Conservation (phyloP, 177 flowering plant genomes). For the Vitis hybrid region DNA sequence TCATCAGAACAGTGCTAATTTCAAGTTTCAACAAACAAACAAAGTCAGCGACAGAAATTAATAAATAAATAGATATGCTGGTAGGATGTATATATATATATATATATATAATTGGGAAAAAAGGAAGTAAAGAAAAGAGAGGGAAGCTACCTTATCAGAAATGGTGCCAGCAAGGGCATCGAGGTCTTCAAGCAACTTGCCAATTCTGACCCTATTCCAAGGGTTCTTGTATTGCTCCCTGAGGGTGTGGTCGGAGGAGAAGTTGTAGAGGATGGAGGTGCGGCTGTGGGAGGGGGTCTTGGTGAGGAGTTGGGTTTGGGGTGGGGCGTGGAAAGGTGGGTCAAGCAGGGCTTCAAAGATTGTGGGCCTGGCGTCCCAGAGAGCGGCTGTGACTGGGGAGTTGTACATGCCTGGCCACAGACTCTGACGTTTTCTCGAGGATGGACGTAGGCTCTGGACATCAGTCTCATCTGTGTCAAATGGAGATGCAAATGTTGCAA, state of each 20-base stretch:
- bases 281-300: slow-evolving; percentile 39
- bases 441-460: no score
- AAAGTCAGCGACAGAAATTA: background rate
- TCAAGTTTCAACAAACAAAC: no score
- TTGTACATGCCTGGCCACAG: slow-evolving; percentile 54
- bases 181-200: slow-evolving; percentile 51
- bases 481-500: no score
- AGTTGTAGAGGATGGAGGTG: slow-evolving; percentile 31
- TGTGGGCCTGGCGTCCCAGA: slow-evolving; percentile 45
- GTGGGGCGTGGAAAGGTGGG: slow-evolving; percentile 46
- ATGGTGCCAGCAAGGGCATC: slow-evolving; percentile 55
- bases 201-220: slow-evolving; percentile 49
- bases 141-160: slow-evolving; percentile 34
- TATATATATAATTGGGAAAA: background rate
- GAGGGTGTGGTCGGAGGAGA: slow-evolving; percentile 33
- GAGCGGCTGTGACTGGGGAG: slow-evolving; percentile 43
- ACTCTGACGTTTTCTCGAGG: slow-evolving; percentile 29
- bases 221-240: slow-evolving; percentile 56
- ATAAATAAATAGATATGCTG: no score
- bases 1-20: slow-evolving; percentile 46
- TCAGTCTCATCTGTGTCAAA: no score
- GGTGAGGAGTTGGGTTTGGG: slow-evolving; percentile 44
- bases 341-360: slow-evolving; percentile 41
- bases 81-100: no score
- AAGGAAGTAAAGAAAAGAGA: background rate